Conservation (phyloP, 2,329 filamentous ascomycete genomes). For the Alternaria infectoria region DNA sequence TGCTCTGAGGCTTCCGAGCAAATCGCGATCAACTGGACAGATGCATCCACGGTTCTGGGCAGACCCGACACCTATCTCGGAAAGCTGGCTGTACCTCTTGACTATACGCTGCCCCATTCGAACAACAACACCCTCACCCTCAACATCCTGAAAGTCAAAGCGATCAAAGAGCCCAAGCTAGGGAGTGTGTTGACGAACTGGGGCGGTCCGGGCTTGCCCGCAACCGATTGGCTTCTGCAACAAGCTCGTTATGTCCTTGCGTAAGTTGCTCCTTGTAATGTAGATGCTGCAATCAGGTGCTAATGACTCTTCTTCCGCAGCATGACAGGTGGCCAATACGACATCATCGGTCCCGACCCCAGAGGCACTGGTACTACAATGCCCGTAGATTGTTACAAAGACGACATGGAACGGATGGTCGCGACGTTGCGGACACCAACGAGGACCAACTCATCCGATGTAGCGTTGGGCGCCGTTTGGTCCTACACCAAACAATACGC, state of each 20-base stretch:
- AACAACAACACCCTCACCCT: background rate
- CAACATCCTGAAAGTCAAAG: background rate
- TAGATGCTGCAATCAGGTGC: rapidly evolving
- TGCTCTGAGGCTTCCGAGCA: background rate
- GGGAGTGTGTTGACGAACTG: background rate
- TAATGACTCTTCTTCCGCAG: background rate
- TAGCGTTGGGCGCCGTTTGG: background rate
- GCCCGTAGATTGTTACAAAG: background rate
- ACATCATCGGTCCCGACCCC: background rate
- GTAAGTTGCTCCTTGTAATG: background rate
- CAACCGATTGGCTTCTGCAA: background rate
- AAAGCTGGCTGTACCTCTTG: background rate
- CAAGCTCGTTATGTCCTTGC: background rate
- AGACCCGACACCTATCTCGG: background rate
- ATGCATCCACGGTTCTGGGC: background rate
- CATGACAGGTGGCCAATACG: background rate
- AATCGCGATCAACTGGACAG: background rate
- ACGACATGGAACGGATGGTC: background rate
- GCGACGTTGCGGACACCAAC: background rate
- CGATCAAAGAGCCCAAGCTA: background rate
- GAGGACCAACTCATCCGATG: background rate
- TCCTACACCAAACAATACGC: background rate
- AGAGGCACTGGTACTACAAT: background rate
- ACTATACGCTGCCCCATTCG: background rate
- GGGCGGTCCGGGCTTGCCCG: background rate